Evolutionary conservation across 495 filamentous ascomycete species (phyloP).

Genomic region (Aspergillus ellipticus): DNA sequence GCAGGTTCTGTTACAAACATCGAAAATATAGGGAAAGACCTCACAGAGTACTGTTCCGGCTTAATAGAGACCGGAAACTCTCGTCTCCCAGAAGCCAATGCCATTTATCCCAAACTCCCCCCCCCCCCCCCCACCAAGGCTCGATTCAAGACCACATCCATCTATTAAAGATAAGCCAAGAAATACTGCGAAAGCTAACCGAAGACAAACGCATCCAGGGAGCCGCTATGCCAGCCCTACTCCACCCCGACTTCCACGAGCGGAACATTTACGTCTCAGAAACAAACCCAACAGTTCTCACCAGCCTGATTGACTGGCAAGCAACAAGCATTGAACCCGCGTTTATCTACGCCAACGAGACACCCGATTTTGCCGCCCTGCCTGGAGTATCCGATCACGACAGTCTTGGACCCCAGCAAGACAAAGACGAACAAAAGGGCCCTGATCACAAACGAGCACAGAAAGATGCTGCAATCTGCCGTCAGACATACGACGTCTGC

Average conservation of each 20-base stretch:
- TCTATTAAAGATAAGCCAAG: conserved; percentile 27
- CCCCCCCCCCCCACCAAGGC: conserved; percentile 29
- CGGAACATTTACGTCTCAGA: conserved; percentile 43
- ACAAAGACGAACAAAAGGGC: conserved; percentile 2
- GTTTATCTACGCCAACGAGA: conserved; percentile 34
- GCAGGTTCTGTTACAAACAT: conserved; percentile 8
- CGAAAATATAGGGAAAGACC: conserved; percentile 23
- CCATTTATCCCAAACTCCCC: conserved; percentile 8
- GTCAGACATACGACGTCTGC: conserved; percentile 35
- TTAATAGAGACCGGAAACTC: conserved; percentile 33
- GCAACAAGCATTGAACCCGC: conserved; percentile 35
- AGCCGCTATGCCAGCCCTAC: conserved; percentile 28
- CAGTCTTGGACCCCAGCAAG: too few relatives aligned
- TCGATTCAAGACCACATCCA: conserved; percentile 30
- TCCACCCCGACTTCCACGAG: conserved; percentile 40
- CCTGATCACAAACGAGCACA: conserved; percentile 7
- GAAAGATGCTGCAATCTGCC: conserved; percentile 28
- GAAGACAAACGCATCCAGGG: conserved; percentile 30
- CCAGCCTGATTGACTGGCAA: conserved; percentile 42
- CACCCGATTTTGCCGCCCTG: conserved; percentile 33
- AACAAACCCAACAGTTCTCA: conserved; percentile 37
- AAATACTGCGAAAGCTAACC: conserved; percentile 26
- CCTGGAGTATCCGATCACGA: conserved; percentile 7
- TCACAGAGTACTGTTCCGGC: conserved; percentile 26
- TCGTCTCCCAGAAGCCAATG: conserved; percentile 21